Evolutionary conservation across 139 green algal genomes (phyloP), one percentile per base, ranked within the genome.

Genomic region (Tetraselmis chui): DNA sequence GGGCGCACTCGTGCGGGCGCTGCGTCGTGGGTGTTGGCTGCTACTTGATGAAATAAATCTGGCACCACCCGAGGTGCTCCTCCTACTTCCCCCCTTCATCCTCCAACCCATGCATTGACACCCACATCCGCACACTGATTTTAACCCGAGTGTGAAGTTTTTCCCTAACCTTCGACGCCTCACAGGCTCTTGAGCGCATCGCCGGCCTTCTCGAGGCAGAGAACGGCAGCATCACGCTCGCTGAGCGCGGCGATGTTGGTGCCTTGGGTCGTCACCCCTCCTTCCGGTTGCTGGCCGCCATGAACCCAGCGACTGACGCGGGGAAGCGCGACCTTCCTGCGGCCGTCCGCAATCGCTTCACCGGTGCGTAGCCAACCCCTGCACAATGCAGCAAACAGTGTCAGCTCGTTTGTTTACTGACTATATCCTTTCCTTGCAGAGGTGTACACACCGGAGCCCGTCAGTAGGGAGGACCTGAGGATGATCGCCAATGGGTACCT

Each of bases 31-130:
- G 2, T 93, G 91, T 83, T 99, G 97, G 97, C 87, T 99, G 81
- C 93, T 99, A 31, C 89, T 99, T 79, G 97, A 99, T 85, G 97
- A 99, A 83, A 93, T 96, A 80, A 98, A 98, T 88, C 89, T 98
- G 59, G 94, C 94, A 23, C 95, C 95, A 0, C 85, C 94, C 24
- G 94, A 98, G 86, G 89, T 90, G 45, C 80, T 32, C 23, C 25
- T 77, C n/a, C n/a, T 28, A 22, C 25, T 77, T 83, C 18, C 78
- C 59, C 45, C 45, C 45, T 18, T 67, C 45, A 67, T n/a, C n/a
- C n/a, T n/a, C n/a, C n/a, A n/a, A n/a, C n/a, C n/a, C n/a, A n/a
- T n/a, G n/a, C n/a, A n/a, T n/a, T n/a, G n/a, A n/a, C n/a, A n/a
- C n/a, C n/a, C n/a, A n/a, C n/a, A n/a, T n/a, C n/a, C n/a, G n/a